A percentile compares a stretch with the other conserved stretches of the same genome.
Conservation (phyloP, 2,329 filamentous ascomycete genomes). For the Arthrobotrys pseudoclavata region DNA sequence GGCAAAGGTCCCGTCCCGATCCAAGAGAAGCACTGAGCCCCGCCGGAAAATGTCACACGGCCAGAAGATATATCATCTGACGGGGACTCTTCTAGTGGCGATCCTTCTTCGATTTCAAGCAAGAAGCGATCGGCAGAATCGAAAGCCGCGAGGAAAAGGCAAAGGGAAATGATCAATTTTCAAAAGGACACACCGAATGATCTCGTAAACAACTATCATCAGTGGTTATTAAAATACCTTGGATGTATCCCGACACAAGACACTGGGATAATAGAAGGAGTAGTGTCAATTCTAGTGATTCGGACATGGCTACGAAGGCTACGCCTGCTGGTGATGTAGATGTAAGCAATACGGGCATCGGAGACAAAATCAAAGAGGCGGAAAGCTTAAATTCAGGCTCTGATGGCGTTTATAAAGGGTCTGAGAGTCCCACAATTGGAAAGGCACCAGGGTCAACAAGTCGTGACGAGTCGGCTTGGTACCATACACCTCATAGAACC, state of each 20-base stretch:
- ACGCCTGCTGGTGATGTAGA: background rate
- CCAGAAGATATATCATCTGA: slow-evolving; percentile 43
- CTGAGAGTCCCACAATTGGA: background rate
- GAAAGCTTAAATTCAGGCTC: background rate
- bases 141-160: slow-evolving; percentile 33
- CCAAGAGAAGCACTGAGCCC: background rate
- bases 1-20: slow-evolving; percentile 4
- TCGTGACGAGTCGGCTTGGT: background rate
- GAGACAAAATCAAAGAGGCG: background rate
- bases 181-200: slow-evolving; percentile 10
- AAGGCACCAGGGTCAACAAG: background rate
- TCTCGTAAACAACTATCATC: slow-evolving; percentile 6
- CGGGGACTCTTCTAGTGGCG: slow-evolving; percentile 36
- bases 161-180: slow-evolving; percentile 24
- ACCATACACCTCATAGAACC: background rate
- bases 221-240: slow-evolving; percentile 1
- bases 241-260: slow-evolving; percentile 3
- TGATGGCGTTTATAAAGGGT: background rate
- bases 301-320: background rate
- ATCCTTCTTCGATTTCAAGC: slow-evolving; percentile 48
- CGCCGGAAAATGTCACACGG: slow-evolving; percentile 27
- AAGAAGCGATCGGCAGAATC: slow-evolving; percentile 24
- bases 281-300: slow-evolving; percentile 3
- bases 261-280: background rate
- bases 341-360: background rate